Conservation (phyloP, 2,329 filamentous ascomycete species). For the Xylariaceae sp. region DNA sequence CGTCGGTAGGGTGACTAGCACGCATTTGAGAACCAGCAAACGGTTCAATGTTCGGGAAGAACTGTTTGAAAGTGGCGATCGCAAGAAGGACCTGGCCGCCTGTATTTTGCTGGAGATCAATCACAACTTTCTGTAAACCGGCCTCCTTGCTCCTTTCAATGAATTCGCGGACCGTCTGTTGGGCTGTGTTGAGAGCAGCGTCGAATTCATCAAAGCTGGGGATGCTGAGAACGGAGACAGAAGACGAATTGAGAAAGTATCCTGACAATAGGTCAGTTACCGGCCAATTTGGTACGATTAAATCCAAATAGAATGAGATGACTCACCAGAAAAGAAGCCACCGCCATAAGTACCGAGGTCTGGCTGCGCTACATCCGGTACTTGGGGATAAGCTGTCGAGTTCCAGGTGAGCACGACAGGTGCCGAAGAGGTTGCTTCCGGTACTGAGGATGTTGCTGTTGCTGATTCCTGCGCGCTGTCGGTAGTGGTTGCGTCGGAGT, state of each 20-base stretch:
- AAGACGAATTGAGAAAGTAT: constrained; percentile 33
- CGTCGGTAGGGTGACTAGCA: constrained; percentile 27
- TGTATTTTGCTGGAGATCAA: constrained; percentile 35
- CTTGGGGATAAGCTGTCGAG: constrained; percentile 24
- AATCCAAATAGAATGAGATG: not conserved
- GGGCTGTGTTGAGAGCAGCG: constrained; percentile 41
- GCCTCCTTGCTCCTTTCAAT: constrained; percentile 11
- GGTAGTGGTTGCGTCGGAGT: not conserved
- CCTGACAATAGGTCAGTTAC: constrained; percentile 9
- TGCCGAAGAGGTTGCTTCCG: not conserved
- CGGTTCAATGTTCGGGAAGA: constrained; percentile 32
- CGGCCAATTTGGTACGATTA: too few relatives aligned
- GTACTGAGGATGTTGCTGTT: not conserved
- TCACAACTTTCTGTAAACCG: constrained; percentile 28
- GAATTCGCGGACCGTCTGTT: constrained; percentile 41
- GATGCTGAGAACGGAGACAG: constrained; percentile 48
- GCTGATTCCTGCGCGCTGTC: not conserved
- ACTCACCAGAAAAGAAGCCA: constrained; percentile 25
- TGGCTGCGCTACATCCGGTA: constrained; percentile 25
- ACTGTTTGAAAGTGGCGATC: constrained; percentile 30
- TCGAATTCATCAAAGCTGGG: constrained; percentile 45
- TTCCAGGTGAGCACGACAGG: constrained; percentile 7
- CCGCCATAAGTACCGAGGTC: constrained; percentile 17
- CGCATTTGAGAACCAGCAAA: constrained; percentile 33
- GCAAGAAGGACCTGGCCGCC: constrained; percentile 31